phyloP scores from a whole-genome alignment of 2,329 filamentous ascomycete genomes.

The Penicillium sp. region DNA sequence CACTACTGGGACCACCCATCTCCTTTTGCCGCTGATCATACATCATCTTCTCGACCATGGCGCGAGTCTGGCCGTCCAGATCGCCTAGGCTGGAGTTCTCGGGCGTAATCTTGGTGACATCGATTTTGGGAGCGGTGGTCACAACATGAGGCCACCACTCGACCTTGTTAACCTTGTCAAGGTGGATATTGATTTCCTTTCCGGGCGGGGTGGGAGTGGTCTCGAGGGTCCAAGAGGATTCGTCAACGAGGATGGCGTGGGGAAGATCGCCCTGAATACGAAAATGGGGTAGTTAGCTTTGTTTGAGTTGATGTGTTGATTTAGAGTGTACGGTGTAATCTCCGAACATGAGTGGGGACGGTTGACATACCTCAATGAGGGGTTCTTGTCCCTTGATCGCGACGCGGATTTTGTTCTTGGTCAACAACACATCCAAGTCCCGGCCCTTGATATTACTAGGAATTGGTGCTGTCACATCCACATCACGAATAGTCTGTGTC shows the following conservation, averaged over 20 bases:
- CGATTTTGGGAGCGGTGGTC: constrained; percentile 81
- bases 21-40: constrained; percentile 98
- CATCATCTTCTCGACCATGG: constrained; percentile 99
- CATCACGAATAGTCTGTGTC: constrained; percentile 86
- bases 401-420: constrained; percentile 72
- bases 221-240: constrained; percentile 91
- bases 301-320: constrained; percentile 1
- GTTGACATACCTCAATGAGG: constrained; percentile 67
- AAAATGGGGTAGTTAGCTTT: constrained; percentile 2
- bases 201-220: constrained; percentile 54
- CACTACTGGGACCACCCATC: constrained; percentile 78
- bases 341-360: background rate
- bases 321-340: background rate
- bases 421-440: constrained; percentile 80
- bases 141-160: constrained; percentile 98
- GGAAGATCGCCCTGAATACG: constrained; percentile 72
- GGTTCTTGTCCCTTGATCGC: constrained; percentile 85
- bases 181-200: constrained; percentile 81
- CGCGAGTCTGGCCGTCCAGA: constrained; percentile 87
- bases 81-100: constrained; percentile 90
- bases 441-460: constrained; percentile 79
- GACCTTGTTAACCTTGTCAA: constrained; percentile 95
- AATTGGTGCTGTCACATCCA: constrained; percentile 75
- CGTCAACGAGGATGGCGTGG: constrained; percentile 74
- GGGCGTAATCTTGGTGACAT: constrained; percentile 90